Percentiles rank a stretch among this genome's conserved stretches.
Evolutionary conservation across 768 basidiomycete genomes (phyloP).

Genomic region (Termitomyces sp.): DNA sequence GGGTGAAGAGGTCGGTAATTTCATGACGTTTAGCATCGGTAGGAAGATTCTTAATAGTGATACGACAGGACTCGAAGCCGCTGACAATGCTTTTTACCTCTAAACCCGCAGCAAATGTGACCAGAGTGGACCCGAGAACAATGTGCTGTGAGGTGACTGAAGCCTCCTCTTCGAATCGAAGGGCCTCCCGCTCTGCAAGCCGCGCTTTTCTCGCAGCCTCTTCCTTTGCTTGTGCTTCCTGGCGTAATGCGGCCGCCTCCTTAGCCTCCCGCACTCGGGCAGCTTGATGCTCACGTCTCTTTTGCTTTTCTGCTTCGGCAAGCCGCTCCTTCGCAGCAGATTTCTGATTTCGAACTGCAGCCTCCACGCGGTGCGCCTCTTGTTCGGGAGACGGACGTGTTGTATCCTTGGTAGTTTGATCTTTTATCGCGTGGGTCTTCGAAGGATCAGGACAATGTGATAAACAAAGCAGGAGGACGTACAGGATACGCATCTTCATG

Average conservation of each 20-base stretch:
- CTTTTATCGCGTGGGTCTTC: not conserved
- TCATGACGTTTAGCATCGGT: slow-evolving; percentile 30
- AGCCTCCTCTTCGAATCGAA: slow-evolving; percentile 30
- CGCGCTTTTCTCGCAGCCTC: slow-evolving; percentile 4
- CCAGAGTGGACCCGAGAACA: slow-evolving; percentile 42
- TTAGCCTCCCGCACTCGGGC: slow-evolving; percentile 16
- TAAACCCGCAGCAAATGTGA: slow-evolving; percentile 46
- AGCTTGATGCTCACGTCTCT: slow-evolving; percentile 2
- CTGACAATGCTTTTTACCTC: slow-evolving; percentile 37
- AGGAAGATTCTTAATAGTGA: slow-evolving; percentile 43
- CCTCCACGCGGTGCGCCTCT: not conserved
- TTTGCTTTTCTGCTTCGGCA: not conserved
- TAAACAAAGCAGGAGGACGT: not conserved
- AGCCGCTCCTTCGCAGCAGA: not conserved
- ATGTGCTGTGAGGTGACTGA: slow-evolving; percentile 33
- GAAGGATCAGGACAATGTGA: not conserved
- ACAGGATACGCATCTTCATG: not conserved
- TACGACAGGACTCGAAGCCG: slow-evolving; percentile 47
- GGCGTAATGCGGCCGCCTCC: slow-evolving; percentile 3
- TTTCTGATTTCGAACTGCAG: not conserved
- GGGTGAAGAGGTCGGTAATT: slow-evolving; percentile 34
- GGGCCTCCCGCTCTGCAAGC: slow-evolving; percentile 6
- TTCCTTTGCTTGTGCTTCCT: slow-evolving; percentile 3
- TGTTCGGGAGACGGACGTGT: not conserved
- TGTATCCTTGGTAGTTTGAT: not conserved